Evolutionary conservation across 805 yeast genomes (phyloP), one percentile per base, ranked within the genome.

Genomic region (Ascoidea tarda): DNA sequence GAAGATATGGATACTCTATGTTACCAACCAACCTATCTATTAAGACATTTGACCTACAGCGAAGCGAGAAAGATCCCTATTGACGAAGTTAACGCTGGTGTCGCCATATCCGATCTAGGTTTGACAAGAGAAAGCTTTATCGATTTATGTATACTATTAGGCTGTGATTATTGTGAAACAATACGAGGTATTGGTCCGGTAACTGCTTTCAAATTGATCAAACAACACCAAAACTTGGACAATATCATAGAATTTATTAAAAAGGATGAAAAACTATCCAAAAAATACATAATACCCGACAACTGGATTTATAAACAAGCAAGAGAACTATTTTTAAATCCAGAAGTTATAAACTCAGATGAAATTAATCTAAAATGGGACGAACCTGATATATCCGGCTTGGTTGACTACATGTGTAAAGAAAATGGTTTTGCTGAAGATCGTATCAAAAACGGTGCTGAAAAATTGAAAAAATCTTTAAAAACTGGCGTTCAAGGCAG

Each of bases 1-100:
- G 99, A 93, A 66, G 99, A 93, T 78, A 93, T 93, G 99, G 99
- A 93, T 68, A 93, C 99, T 1, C 66, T 93, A 53, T 93, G 98
- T 62, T 93, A 91, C 64, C 82, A 80, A 53, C 87, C 98, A 1
- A 93, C 96, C 5, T 80, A 70, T 55, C 69, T 93, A 52, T 72
- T 93, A 55, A 77, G 99, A 58, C 96, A 93, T 65, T 74, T 93
- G 66, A 93, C 98, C 0, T 93, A 90, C 59, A 81, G 97, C 1
- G 99, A 93, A 63, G 91, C 95, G 33, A 77, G 95, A 60, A 93
- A 93, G 66, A 78, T 87, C 66, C 97, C 97, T 12, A 84, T 93
- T 50, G 87, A 87, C 57, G 96, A 93, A 64, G 81, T 87, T 52
- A 75, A 79, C 55, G 78, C 84, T 42, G 73, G 69, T 6, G 73